Percentiles rank a stretch among this genome's conserved stretches.
phyloP scores from a whole-genome alignment of 2,329 filamentous ascomycete species.

The Thermoascus crustaceus region DNA sequence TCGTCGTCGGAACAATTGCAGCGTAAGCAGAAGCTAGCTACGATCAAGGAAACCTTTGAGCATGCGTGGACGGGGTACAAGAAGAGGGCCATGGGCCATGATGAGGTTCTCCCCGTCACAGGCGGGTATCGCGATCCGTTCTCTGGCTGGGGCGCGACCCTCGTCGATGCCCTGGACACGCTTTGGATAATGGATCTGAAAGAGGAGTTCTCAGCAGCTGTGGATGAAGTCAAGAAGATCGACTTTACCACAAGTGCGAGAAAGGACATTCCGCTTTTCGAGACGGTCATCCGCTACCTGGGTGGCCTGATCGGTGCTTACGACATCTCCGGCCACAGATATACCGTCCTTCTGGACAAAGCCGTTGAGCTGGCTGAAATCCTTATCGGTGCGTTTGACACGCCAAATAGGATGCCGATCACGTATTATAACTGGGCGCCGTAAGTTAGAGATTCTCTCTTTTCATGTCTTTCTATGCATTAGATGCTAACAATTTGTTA shows the following conservation, averaged over 20 bases:
- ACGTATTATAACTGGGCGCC: constrained; percentile 74
- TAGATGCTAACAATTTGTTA: constrained; percentile 10
- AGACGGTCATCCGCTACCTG: constrained; percentile 85
- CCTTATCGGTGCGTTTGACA: constrained; percentile 77
- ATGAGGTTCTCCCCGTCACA: constrained; percentile 71
- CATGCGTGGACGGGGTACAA: constrained; percentile 79
- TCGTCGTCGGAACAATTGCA: constrained; percentile 50
- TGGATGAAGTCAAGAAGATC: constrained; percentile 60
- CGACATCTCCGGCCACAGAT: constrained; percentile 66
- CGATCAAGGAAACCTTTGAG: constrained; percentile 65
- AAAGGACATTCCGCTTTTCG: constrained; percentile 75
- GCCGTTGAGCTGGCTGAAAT: constrained; percentile 72
- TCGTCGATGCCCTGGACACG: constrained; percentile 76
- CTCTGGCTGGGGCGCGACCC: constrained; percentile 80
- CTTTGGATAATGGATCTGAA: constrained; percentile 78
- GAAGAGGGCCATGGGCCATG: constrained; percentile 71
- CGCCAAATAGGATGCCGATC: constrained; percentile 85
- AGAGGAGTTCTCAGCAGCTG: constrained; percentile 71
- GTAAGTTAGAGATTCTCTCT: constrained; percentile 24
- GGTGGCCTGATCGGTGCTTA: constrained; percentile 80
- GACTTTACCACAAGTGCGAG: constrained; percentile 70
- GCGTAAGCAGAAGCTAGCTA: constrained; percentile 55
- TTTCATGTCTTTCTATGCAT: constrained; percentile 9
- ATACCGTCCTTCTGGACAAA: constrained; percentile 65
- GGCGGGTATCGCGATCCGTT: constrained; percentile 68